Conservation (phyloP, 208 protist genomes). For the Leishmania guyanensis region DNA sequence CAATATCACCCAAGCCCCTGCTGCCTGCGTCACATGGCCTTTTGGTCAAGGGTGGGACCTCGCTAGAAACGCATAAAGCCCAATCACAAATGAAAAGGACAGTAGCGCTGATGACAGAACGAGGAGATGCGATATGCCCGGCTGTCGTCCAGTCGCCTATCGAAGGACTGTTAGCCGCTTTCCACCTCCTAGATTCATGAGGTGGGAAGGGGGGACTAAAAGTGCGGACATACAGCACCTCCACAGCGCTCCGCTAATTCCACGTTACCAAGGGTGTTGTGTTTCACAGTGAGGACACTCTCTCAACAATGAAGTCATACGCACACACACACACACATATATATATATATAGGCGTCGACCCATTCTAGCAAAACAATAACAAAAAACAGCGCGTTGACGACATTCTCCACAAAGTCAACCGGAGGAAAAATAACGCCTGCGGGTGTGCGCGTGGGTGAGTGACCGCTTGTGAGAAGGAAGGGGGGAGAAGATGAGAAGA, state of each 20-base stretch:
- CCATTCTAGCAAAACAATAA: too few relatives aligned
- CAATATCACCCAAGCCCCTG: neutral
- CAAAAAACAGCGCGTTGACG: neutral
- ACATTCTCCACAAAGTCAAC: neutral
- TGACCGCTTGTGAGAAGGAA: neutral
- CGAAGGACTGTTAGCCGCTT: neutral
- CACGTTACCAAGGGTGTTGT: too few relatives aligned
- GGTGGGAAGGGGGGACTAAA: neutral
- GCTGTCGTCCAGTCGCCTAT: neutral
- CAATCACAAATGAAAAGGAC: neutral
- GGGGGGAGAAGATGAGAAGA: neutral
- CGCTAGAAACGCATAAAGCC: neutral
- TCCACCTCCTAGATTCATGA: neutral
- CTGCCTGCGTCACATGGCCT: neutral
- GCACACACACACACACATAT: too few relatives aligned
- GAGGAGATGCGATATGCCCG: neutral
- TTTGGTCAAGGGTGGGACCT: neutral
- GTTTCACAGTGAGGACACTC: neutral
- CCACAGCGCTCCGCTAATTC: neutral
- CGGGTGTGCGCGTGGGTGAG: neutral
- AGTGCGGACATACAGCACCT: neutral
- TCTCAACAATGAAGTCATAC: neutral
- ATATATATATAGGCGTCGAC: too few relatives aligned
- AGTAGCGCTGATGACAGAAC: neutral
- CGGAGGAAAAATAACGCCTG: neutral